Base-by-base conservation (phyloP, 176 grass and related monocot genomes). In the Stipa capillata region DNA sequence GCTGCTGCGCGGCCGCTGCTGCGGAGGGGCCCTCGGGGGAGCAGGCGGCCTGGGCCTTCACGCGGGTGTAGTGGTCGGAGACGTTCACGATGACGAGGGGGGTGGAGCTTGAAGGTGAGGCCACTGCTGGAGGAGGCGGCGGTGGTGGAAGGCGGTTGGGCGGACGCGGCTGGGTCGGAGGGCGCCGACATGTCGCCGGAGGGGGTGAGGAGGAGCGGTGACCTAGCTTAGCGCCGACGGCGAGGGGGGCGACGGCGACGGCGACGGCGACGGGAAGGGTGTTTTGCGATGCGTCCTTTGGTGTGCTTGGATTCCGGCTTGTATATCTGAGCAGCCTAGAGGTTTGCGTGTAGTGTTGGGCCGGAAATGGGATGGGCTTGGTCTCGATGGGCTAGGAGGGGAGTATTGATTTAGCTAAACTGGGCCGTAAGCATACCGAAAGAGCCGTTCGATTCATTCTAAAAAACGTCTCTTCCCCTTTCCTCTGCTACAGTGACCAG, bases 71-170 rank as follows among this genome's bases (percentile, higher is more conserved):
- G 84, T 99, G 97, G 86, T 99, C 97, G 35, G 97, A 99, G 84
- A 99, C 77, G 86, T 99, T 99, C 71, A 99, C 90, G 86, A 99
- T 93, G 69, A 99, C 92, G 39, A 99, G 84, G 0, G n/a, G 97
- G 97, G 37, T 99, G 97, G 82, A 99, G 92, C 88, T 99, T 99
- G 84, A 99, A 99, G 88, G 92, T 95, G 41, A 99, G 81, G 16
- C 97, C 97, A 74, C 97, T 91, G 65, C 90, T 95, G 16, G 97
- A 91, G 63, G 92, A 42, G 37, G 80, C 59, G 14, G 83, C 49
- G 12, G n/a, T n/a, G n/a, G 66, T 42, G 67, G 67, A 16, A 42
- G 68, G 48, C 14, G 18, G 74, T 10, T 77, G 62, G 27, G 12
- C 2, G 23, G 53, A 17, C 15, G 27, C n/a, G 0, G 69, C 7